Base-by-base conservation (phyloP, 75 land plant species). In the Cupressus sempervirens region DNA sequence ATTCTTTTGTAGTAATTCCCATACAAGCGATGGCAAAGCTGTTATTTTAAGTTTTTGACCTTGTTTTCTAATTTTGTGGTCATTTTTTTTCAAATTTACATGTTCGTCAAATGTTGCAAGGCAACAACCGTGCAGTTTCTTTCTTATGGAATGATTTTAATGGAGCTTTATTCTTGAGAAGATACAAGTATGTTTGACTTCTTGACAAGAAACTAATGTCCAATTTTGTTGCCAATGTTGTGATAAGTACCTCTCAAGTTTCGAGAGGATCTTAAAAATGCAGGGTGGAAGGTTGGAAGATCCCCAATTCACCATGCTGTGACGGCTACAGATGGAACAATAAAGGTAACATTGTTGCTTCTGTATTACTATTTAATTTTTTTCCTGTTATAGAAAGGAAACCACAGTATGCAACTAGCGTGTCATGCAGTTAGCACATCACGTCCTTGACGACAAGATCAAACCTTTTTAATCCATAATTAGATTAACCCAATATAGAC, bases 271-370 rank as follows among this genome's bases (percentile, higher is more conserved):
- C 92, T 98, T 62, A 88, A 67, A 40, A 88, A 91, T 82, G 93
- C 89, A 7, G 98, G 98, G 40, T 98, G 99, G 99, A 91, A 54
- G 56, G 92, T 98, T 58, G 99, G 99, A 41, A 88, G 99, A 32
- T 96, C 96, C n/a, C 93, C 96, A 3, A 84, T 96, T 82, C 94
- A 94, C 54, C 92, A 87, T 41, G 80, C 88, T 34, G 98, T 93
- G 48, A 86, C 89, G 8, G 91, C 99, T n/a, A 84, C 93, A 86
- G 99, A 98, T 92, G 99, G 99, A 35, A 98, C 99, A 81, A 82
- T 93, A 29, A 98, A 98, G 96, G 99, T 97, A 38, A 70, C 29
- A 7, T 9, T 34, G 26, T 23, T 4, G 38, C 29, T 83, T 83
- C 40, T 54, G 43, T 35, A 83, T 35, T 83, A 54, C 1, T 32